A percentile compares a stretch with the other conserved stretches of the same genome.
phyloP scores from a whole-genome alignment of 2,329 filamentous ascomycete species.

The Penicillium sp. region DNA sequence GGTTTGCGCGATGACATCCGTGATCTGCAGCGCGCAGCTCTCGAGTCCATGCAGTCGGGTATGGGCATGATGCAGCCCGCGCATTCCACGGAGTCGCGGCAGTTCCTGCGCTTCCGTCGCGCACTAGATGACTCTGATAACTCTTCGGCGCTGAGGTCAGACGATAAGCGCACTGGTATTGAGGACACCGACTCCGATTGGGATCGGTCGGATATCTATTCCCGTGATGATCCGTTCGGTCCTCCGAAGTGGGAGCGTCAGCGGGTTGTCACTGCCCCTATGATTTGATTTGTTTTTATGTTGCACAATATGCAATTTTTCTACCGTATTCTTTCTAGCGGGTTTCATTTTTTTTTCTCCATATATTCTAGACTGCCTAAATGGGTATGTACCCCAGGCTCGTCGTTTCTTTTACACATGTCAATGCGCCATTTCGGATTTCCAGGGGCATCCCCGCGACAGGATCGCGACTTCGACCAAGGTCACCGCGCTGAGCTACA shows the following conservation, averaged over 20 bases:
- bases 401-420: background rate
- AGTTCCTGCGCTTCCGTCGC: constrained; percentile 32
- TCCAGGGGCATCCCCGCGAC: constrained; percentile 7
- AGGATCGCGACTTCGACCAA: constrained; percentile 13
- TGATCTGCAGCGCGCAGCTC: constrained; percentile 34
- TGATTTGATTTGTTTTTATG: constrained; percentile 27
- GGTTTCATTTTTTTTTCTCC: background rate
- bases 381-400: background rate
- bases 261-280: constrained; percentile 29
- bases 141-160: constrained; percentile 15
- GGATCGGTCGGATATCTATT: constrained; percentile 18
- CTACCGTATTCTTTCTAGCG: constrained; percentile 26
- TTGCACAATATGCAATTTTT: background rate
- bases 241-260: constrained; percentile 30
- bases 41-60: constrained; percentile 31
- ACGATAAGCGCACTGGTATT: constrained; percentile 12
- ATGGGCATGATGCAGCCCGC: constrained; percentile 36
- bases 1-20: constrained; percentile 44
- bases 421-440: background rate
- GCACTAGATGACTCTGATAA: constrained; percentile 22
- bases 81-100: constrained; percentile 32
- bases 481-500: constrained; percentile 31
- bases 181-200: constrained; percentile 31
- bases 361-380: background rate
- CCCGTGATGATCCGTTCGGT: constrained; percentile 26